Conservation (phyloP, 257 asterid genomes). For the Nicotiana obtusifolia region DNA sequence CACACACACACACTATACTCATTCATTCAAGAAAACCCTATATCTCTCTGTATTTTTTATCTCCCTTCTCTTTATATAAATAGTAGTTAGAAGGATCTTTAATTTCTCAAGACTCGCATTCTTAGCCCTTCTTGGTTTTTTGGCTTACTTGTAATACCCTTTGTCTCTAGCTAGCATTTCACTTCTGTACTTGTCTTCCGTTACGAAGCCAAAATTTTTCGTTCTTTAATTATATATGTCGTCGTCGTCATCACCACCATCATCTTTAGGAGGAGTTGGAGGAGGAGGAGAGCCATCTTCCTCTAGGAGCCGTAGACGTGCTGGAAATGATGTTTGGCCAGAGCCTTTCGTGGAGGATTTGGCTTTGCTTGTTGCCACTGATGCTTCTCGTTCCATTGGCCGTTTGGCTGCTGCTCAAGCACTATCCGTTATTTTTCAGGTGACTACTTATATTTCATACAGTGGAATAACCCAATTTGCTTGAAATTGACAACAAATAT, state of each 20-base stretch:
- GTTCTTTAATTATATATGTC: slow-evolving; percentile 29
- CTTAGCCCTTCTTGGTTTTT: not conserved
- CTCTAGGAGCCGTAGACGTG: slow-evolving; percentile 40
- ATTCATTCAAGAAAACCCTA: not conserved
- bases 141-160: not conserved
- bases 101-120: not conserved
- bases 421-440: slow-evolving; percentile 61
- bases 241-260: slow-evolving; percentile 36
- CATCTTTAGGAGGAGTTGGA: slow-evolving; percentile 23
- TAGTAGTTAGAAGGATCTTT: not conserved
- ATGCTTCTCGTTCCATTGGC: slow-evolving; percentile 47
- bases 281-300: slow-evolving; percentile 36
- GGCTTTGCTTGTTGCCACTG: slow-evolving; percentile 50
- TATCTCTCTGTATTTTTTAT: not conserved
- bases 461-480: not conserved
- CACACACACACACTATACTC: not conserved
- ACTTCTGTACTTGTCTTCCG: not conserved
- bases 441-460: not conserved
- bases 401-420: slow-evolving; percentile 79
- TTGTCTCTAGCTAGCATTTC: not conserved
- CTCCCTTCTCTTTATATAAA: not conserved
- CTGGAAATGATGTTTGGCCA: slow-evolving; percentile 64
- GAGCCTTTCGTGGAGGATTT: slow-evolving; percentile 78
- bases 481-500: too few relatives aligned
- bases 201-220: not conserved